Evolutionary conservation across 257 asterid species (phyloP), one percentile per base, ranked within the genome.

Genomic region (Plantago ovata): DNA sequence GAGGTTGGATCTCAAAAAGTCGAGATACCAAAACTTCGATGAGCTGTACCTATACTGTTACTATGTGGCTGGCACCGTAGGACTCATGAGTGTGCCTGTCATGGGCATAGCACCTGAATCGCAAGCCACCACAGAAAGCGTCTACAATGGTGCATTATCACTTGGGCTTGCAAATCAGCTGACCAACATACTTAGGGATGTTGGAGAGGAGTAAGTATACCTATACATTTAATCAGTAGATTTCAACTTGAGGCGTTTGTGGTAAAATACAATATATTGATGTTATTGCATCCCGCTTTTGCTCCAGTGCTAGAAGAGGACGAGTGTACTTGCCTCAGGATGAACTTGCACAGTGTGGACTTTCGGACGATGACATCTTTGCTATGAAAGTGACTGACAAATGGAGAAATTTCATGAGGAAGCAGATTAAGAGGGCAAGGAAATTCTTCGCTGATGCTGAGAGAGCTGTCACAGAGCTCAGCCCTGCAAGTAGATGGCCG

Each of bases 91-190:
- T 56, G 99, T 93, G 42, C 99, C 99, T 0, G 68, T 93, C n/a
- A 93, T 93, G 99, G 99, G 97, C 38, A 86, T 93, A 69, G 95
- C 89, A 38, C 89, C 96, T 13, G 94, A 86, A 48, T 93, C 99
- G 21, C 77, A 77, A 61, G 95, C 97, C 48, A 64, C 95, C 0
- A 81, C 94, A 0, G 99, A 86, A 88, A 82, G 86, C 11, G 97
- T 89, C 13, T 93, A 93, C 48, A 89, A 83, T 41, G 86, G 86
- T 41, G 97, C 95, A 23, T 78, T 93, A 78, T 82, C 84, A 3
- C 67, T 93, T 36, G 99, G 99, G 23, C 75, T 93, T 3, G 99
- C 99, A 0, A 93, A 93, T 69, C 99, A 93, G 79, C 59, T 93
- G 65, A 93, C 99, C 19, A 93, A 93, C 74, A 93, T 93, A 63